Evolutionary conservation across 805 yeast genomes (phyloP).

Genomic region (Suhomyces vadensis): DNA sequence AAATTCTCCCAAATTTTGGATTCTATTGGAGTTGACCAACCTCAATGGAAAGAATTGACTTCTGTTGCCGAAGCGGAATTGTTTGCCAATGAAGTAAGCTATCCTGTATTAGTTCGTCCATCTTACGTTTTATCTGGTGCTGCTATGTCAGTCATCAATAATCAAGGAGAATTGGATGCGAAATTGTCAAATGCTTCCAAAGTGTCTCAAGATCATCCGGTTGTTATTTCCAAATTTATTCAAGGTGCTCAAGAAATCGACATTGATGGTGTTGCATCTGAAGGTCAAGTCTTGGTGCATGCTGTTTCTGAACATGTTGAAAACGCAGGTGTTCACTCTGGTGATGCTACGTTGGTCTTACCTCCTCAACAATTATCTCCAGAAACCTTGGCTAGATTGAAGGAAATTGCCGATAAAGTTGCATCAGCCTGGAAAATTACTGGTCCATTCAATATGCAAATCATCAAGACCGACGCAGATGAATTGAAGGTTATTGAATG

Average conservation of each 20-base stretch:
- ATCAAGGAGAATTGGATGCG: constrained; percentile 73
- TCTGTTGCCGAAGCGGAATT: constrained; percentile 80
- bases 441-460: constrained; percentile 98
- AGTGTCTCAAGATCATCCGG: constrained; percentile 96
- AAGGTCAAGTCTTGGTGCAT: constrained; percentile 88
- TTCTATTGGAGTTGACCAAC: constrained; percentile 92
- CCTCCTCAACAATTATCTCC: constrained; percentile 85
- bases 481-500: constrained; percentile 94
- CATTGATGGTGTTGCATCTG: constrained; percentile 91
- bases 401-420: constrained; percentile 88
- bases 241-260: constrained; percentile 97
- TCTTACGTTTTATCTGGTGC: constrained; percentile 98
- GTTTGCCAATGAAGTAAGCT: constrained; percentile 84
- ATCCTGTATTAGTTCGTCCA: constrained; percentile 96
- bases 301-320: constrained; percentile 98
- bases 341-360: constrained; percentile 93
- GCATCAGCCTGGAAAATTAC: constrained; percentile 93
- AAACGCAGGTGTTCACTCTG: constrained; percentile 98
- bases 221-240: constrained; percentile 93
- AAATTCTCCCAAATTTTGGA: constrained; percentile 94
- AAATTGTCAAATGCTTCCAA: constrained; percentile 86
- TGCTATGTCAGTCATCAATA: constrained; percentile 92
- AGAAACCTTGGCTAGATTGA: constrained; percentile 66
- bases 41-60: constrained; percentile 94
- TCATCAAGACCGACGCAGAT: constrained; percentile 72